Base-by-base conservation (phyloP, 208 protist genomes). In the Acanthamoeba castellanii region DNA sequence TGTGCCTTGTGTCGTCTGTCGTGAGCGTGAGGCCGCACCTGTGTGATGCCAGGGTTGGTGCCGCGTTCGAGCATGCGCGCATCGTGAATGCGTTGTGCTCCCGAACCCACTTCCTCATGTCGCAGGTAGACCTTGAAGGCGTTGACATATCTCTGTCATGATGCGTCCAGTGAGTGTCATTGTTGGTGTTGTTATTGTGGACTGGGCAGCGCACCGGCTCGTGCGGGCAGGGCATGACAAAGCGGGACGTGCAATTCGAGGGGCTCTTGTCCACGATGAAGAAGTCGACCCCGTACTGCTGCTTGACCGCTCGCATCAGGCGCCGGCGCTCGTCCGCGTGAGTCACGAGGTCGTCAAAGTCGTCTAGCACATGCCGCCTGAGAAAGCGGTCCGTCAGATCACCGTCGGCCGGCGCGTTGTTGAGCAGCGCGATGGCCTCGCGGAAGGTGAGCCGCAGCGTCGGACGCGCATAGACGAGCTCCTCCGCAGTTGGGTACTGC, bases 71-170 rank as follows among this genome's bases (percentile, higher is more conserved):
- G 98, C 50, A 99, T 78, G 32, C 97, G 97, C 0, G 98, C 95
- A 93, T 99, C 99, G 97, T 99, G 99, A 57, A 99, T 99, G 97
- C 99, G 98, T 98, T 99, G 99, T 47, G 99, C 99, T 32, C 99
- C 99, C 45, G 99, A 99, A 27, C 98, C 98, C 95, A 99, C 99
- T 97, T 99, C 99, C 97, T 99, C 99, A 55, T 99, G 99, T 74
- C 99, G 98, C 92, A 99, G 98, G 96, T 99, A 99, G 96, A 99
- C 98, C 96, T 99, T 99, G 97, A 99, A 99, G 47, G 98, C 97
- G 94, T 99, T 98, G 30, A 96, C 95, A 85, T 96, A 98, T 18
- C 81, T 22, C 20, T 92, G 90, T 95, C 99, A 97, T 89, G 22
- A 64, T 18, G 14, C 7, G 52, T 20, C 7, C 52, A 57, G 37